Percentiles rank a stretch among this genome's conserved stretches.
Conservation (phyloP, 1,284 basidiomycete species). For the Papiliotrema nemorosa region DNA sequence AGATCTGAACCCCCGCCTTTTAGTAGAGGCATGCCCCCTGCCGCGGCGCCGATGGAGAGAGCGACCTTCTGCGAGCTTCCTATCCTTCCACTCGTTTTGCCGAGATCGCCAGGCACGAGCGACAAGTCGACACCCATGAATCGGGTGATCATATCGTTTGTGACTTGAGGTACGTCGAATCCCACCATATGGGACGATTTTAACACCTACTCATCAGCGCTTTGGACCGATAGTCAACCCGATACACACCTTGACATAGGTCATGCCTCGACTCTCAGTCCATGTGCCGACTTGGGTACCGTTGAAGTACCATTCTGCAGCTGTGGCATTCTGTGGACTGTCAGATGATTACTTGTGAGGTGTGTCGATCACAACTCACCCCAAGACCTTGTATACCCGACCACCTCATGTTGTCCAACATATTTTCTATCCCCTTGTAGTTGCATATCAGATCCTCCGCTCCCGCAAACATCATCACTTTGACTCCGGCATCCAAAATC, state of each 20-base stretch:
- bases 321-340: constrained; percentile 61
- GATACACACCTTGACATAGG: constrained; percentile 74
- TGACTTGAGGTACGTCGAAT: constrained; percentile 79
- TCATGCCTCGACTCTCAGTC: constrained; percentile 81
- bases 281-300: constrained; percentile 79
- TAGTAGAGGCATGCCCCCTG: constrained; percentile 55
- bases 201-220: constrained; percentile 31
- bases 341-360: background rate
- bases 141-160: constrained; percentile 97
- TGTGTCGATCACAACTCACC: constrained; percentile 54
- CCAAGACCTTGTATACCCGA: constrained; percentile 77
- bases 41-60: constrained; percentile 27
- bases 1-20: constrained; percentile 71
- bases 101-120: constrained; percentile 68
- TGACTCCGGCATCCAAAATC: constrained; percentile 68
- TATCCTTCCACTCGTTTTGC: constrained; percentile 48
- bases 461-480: constrained; percentile 87
- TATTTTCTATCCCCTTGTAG: constrained; percentile 80
- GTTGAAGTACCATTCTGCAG: constrained; percentile 74
- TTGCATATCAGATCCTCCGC: constrained; percentile 97
- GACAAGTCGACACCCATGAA: constrained; percentile 89
- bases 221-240: background rate
- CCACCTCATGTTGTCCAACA: constrained; percentile 82
- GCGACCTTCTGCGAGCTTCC: constrained; percentile 42
- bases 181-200: constrained; percentile 92